These are phyloP conservation scores for Debaryomycetaceae sp. DNA, from an alignment of 1,139 yeast genomes.

Conservation along the genomic window DNA sequence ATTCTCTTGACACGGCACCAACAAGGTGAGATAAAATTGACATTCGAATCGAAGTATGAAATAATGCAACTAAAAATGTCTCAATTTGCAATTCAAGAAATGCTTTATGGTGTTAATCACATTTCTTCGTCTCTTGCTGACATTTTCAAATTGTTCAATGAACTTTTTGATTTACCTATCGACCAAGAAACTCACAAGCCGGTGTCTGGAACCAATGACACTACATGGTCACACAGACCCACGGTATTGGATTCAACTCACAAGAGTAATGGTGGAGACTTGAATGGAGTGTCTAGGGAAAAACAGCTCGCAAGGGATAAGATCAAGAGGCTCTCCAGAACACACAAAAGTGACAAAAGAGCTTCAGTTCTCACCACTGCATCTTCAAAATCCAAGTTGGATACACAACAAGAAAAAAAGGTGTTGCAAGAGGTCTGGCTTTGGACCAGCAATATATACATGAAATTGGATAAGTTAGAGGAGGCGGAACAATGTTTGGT, in stretches of 20 bases:
- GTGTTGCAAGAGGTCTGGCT: constrained; percentile 69
- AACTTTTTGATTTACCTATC: constrained; percentile 43
- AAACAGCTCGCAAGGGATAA: constrained; percentile 17
- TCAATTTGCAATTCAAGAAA: constrained; percentile 68
- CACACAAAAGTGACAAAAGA: constrained; percentile 5
- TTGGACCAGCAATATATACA: constrained; percentile 65
- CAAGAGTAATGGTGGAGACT: constrained; percentile 1
- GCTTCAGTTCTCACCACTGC: constrained; percentile 2
- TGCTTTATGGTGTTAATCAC: constrained; percentile 55
- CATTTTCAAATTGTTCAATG: constrained; percentile 58
- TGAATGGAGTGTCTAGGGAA: constrained; percentile 9
- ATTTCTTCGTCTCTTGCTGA: constrained; percentile 67
- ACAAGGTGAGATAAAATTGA: constrained; percentile 25
- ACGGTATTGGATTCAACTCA: constrained; percentile 38
- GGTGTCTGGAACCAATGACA: constrained; percentile 9
- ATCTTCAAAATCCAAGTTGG: constrained; percentile 2
- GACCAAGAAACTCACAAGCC: constrained; percentile 6
- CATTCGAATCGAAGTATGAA: constrained; percentile 45
- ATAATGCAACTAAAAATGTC: constrained; percentile 73
- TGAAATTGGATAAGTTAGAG: constrained; percentile 48
- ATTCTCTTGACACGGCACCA: constrained; percentile 31
- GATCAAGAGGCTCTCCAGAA: constrained; percentile 17
- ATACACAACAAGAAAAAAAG: constrained; percentile 21
- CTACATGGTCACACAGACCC: constrained; percentile 48
- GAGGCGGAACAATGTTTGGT: constrained; percentile 73